Evolutionary conservation across 768 basidiomycete genomes (phyloP).

Genomic region (Tricholoma bakamatsutake): DNA sequence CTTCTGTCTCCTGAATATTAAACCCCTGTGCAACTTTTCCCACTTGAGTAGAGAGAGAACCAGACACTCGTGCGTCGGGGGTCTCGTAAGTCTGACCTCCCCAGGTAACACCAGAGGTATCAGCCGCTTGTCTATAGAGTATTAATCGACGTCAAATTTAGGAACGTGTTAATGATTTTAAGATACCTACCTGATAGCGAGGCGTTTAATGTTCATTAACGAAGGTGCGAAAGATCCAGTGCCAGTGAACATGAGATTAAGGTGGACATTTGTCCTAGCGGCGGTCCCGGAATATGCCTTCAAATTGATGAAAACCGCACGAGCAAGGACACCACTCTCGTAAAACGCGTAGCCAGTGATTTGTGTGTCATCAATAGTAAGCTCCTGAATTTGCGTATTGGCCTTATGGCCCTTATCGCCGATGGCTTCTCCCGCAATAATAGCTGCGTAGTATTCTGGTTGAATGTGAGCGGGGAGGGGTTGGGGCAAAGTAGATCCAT

Average conservation of each 20-base stretch:
- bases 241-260: slow-evolving; percentile 34
- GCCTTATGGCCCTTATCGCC: slow-evolving; percentile 40
- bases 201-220: slow-evolving; percentile 40
- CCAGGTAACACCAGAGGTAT: slow-evolving; percentile 46
- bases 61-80: slow-evolving; percentile 32
- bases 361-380: slow-evolving; percentile 38
- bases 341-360: slow-evolving; percentile 61
- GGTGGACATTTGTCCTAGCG: slow-evolving; percentile 34
- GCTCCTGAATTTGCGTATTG: slow-evolving; percentile 37
- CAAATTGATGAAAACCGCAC: slow-evolving; percentile 56
- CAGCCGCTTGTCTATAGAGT: slow-evolving; percentile 41
- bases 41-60: slow-evolving; percentile 25
- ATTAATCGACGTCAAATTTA: neutral
- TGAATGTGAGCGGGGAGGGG: slow-evolving; percentile 58
- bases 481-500: slow-evolving; percentile 43
- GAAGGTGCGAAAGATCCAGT: slow-evolving; percentile 15
- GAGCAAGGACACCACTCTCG: slow-evolving; percentile 35
- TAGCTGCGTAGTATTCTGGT: slow-evolving; percentile 59
- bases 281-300: slow-evolving; percentile 38
- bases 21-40: slow-evolving; percentile 30
- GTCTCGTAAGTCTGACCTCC: slow-evolving; percentile 58
- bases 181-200: slow-evolving; percentile 37
- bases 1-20: slow-evolving; percentile 44
- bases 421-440: slow-evolving; percentile 55
- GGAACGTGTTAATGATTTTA: neutral